Conservation (phyloP, 345 rosid species). For the Mallotus nudiflorus region DNA sequence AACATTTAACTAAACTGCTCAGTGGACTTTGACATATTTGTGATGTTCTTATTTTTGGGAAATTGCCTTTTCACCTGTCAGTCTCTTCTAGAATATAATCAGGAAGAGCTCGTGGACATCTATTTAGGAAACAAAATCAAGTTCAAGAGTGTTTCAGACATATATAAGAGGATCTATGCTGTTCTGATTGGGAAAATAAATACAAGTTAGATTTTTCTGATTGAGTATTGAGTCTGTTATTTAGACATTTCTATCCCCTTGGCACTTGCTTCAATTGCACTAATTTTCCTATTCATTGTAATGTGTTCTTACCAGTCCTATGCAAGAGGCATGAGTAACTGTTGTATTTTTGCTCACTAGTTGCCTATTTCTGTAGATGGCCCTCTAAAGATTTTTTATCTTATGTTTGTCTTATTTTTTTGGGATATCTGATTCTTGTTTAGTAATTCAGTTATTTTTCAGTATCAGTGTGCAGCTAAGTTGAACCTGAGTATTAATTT, state of each 20-base stretch:
- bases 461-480: background rate
- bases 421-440: background rate
- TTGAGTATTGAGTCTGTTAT: background rate
- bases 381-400: background rate
- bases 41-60: background rate
- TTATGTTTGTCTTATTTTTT: background rate
- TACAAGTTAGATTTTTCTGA: background rate
- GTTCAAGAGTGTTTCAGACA: too few species aligned
- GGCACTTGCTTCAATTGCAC: background rate
- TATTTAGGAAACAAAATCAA: background rate
- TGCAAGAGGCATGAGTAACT: too few species aligned
- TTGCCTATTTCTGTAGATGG: background rate
- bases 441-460: background rate
- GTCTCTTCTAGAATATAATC: background rate
- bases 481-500: background rate
- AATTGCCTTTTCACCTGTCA: background rate
- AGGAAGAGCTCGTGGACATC: background rate
- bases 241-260: background rate
- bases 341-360: background rate
- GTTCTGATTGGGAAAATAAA: background rate
- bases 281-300: background rate
- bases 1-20: background rate
- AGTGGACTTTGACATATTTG: background rate
- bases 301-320: too few species aligned
- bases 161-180: background rate